Conservation (phyloP, 2,329 filamentous ascomycete genomes). For the Talaromyces sp. region DNA sequence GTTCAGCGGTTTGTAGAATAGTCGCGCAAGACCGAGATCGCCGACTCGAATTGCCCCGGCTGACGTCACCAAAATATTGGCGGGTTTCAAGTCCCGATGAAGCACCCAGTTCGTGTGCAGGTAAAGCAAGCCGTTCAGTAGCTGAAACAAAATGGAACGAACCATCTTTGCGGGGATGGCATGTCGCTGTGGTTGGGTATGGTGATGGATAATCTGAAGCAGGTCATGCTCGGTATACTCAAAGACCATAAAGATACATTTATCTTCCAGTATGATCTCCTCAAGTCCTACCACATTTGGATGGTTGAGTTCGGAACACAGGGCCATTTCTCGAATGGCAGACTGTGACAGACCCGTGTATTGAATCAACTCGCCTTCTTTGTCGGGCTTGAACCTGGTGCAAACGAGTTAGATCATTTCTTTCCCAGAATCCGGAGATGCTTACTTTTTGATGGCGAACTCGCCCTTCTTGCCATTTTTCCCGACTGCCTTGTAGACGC, state of each 20-base stretch:
- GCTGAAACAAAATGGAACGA: conserved; percentile 91
- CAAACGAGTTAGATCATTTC: conserved; percentile 13
- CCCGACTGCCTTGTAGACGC: conserved; percentile 91
- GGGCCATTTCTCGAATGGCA: conserved; percentile 92
- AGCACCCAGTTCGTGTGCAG: conserved; percentile 96
- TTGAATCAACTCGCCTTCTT: conserved; percentile 88
- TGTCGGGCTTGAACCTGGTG: conserved; percentile 82
- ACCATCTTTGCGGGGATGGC: conserved; percentile 84
- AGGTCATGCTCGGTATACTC: conserved; percentile 98
- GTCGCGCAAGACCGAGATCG: conserved; percentile 82
- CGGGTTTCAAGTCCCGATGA: conserved; percentile 93
- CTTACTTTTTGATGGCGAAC: conserved; percentile 95
- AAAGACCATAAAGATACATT: conserved; percentile 99
- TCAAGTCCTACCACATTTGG: conserved; percentile 83
- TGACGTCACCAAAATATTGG: conserved; percentile 97
- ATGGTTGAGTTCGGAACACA: conserved; percentile 88
- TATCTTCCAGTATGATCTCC: conserved; percentile 96
- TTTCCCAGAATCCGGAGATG: conserved; percentile 6
- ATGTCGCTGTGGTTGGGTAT: conserved; percentile 81
- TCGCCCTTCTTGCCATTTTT: conserved; percentile 69
- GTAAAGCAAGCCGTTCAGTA: conserved; percentile 91
- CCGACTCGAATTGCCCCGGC: conserved; percentile 88
- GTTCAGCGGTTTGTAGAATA: conserved; percentile 91
- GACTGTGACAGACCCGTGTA: conserved; percentile 98
- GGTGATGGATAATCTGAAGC: conserved; percentile 96